Evolutionary conservation across 441 rosid genomes (phyloP).

Genomic region (Pelargonium cotyledonis): DNA sequence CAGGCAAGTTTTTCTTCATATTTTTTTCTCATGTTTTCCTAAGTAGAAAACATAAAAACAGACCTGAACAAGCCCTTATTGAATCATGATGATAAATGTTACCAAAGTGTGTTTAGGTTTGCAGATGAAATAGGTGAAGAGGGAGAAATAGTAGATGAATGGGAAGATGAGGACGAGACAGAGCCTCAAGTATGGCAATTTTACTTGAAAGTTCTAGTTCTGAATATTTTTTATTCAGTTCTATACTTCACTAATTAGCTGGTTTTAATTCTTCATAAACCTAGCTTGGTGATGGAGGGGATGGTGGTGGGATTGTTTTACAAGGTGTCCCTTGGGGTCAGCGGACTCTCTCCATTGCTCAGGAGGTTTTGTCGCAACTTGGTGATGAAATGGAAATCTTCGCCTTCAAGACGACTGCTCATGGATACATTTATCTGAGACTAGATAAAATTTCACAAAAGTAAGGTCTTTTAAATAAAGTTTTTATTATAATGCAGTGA

Average conservation of each 20-base stretch:
- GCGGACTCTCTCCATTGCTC: constrained; percentile 56
- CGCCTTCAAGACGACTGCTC: constrained; percentile 72
- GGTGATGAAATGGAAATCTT: constrained; percentile 50
- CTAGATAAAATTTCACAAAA: constrained; percentile 65
- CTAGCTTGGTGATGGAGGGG: constrained; percentile 80
- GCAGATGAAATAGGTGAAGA: constrained; percentile 47
- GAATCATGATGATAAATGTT: constrained; percentile 9
- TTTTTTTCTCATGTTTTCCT: too few relatives aligned
- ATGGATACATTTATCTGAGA: constrained; percentile 73
- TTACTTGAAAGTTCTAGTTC: constrained; percentile 2
- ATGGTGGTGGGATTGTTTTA: constrained; percentile 82
- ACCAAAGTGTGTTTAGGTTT: constrained; percentile 14
- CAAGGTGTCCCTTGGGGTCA: constrained; percentile 77
- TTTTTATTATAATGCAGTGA: not conserved
- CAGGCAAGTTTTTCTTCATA: too few relatives aligned
- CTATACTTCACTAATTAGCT: not conserved
- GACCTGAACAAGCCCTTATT: not conserved
- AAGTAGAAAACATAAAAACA: too few relatives aligned
- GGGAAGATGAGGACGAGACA: constrained; percentile 72
- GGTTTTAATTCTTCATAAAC: constrained; percentile 2
- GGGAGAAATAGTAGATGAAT: constrained; percentile 47
- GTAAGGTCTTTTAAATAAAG: constrained; percentile 32
- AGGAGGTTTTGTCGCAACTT: constrained; percentile 42
- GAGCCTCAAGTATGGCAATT: constrained; percentile 44
- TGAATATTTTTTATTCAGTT: constrained; percentile 14